Evolutionary conservation across 208 protist genomes (phyloP), one percentile per base, ranked within the genome.

Genomic region (Sergeia podlipaevii): DNA sequence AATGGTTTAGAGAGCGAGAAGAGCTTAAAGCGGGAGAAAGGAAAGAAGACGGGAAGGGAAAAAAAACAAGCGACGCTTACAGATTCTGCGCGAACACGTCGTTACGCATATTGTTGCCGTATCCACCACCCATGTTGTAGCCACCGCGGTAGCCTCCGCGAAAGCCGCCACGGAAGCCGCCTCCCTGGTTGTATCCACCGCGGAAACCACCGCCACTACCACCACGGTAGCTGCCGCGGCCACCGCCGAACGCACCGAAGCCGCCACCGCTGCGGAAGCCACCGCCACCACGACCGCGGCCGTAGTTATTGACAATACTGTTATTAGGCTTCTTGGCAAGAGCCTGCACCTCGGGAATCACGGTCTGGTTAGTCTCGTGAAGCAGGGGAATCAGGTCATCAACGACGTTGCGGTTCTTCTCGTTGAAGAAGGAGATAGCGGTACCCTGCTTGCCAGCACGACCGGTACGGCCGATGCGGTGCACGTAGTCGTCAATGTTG

Each of bases 401-500:
- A 38, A 92, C 88, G 57, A 95, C 65, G 67, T 95, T 95, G 65
- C 74, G 77, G 69, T 95, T 95, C 76, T 95, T 95, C 20, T 95
- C 88, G 56, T 95, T 95, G 60, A 99, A 96, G 75, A 99, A 98
- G 29, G 97, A 80, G 17, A 97, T 94, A n/a, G 98, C 96, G 18
- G 90, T 57, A 45, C 98, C 97, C 7, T 58, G 64, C 61, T 99
- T 98, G 41, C 98, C 98, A 20, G 96, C 97, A 45, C 98, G 87
- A 18, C 98, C 99, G 30, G 99, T 99, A 78, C 99, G 91, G 59
- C 99, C 99, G 67, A 99, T 99, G 52, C 98, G 87, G 80, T 99
- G 98, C 7, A 99, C 96, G 78, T 99, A 99, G 68, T 99, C 97
- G 50, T 99, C 97, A 61, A 99, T 98, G 85, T 97, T 96, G 48